A percentile compares a stretch with the other conserved stretches of the same genome.
phyloP scores from a whole-genome alignment of 108 stramenopile species.

The Ochromonas danica region DNA sequence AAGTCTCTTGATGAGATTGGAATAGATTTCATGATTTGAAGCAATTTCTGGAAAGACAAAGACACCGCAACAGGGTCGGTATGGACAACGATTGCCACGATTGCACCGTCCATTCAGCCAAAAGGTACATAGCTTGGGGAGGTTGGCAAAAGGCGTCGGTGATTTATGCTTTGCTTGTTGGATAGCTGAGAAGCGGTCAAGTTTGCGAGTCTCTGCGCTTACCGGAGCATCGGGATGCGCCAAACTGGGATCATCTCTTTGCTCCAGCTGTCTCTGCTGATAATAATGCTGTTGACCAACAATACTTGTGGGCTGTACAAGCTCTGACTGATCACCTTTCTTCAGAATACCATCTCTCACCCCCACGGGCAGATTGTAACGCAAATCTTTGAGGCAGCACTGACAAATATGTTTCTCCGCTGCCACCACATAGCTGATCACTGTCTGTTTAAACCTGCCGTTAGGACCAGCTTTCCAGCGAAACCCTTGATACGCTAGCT shows the following conservation, averaged over 20 bases:
- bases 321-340: background rate
- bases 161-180: too few relatives aligned
- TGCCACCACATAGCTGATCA: slow-evolving; percentile 86
- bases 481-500: slow-evolving; percentile 88
- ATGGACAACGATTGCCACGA: slow-evolving; percentile 86
- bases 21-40: background rate
- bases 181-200: too few relatives aligned
- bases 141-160: slow-evolving; percentile 63
- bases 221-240: slow-evolving; percentile 71
- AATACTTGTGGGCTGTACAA: background rate
- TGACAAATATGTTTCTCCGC: slow-evolving; percentile 97
- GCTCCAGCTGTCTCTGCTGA: background rate
- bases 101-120: slow-evolving; percentile 92
- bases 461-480: slow-evolving; percentile 94
- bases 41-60: slow-evolving; percentile 37
- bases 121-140: slow-evolving; percentile 90
- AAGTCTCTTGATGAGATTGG: slow-evolving; percentile 1
- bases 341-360: slow-evolving; percentile 80
- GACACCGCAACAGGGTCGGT: slow-evolving; percentile 45
- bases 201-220: slow-evolving; percentile 62
- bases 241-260: slow-evolving; percentile 61
- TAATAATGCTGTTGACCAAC: background rate
- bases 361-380: slow-evolving; percentile 90
- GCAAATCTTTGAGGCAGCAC: slow-evolving; percentile 94
- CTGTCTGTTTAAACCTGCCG: slow-evolving; percentile 88